Percentiles rank a stretch among this genome's conserved stretches.
phyloP scores from a whole-genome alignment of 345 rosid species.

The Eucalyptus lansdowneana region DNA sequence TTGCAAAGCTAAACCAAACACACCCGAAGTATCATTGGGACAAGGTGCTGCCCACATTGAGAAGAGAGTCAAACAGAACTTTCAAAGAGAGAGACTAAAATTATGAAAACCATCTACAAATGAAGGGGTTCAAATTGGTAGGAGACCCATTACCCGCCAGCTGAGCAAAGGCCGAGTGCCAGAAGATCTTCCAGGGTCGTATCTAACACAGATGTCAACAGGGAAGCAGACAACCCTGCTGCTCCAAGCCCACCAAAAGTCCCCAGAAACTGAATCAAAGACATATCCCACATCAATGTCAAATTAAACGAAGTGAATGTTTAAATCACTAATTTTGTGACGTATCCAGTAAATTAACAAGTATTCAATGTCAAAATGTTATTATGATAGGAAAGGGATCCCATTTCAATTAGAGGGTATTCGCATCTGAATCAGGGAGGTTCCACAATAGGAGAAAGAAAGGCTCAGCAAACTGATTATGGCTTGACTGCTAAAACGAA shows the following conservation, averaged over 20 bases:
- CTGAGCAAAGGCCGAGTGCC: constrained; percentile 88
- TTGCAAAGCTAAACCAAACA: too few relatives aligned
- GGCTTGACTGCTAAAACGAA: background rate
- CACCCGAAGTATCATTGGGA: background rate
- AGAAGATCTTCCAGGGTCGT: constrained; percentile 92
- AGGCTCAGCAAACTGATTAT: background rate
- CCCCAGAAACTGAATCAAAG: constrained; percentile 47
- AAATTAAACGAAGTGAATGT: background rate
- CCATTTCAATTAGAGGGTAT: background rate
- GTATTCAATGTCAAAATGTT: background rate
- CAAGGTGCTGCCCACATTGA: background rate
- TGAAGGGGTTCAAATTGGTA: background rate
- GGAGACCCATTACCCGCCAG: constrained; percentile 66
- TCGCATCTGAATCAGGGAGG: background rate
- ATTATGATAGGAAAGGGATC: background rate
- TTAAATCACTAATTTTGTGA: background rate
- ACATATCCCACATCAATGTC: background rate
- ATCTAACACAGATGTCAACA: constrained; percentile 74
- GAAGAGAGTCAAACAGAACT: background rate
- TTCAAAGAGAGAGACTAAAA: background rate
- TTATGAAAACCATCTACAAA: background rate
- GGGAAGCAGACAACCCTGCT: constrained; percentile 88
- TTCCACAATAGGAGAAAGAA: background rate
- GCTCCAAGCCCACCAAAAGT: constrained; percentile 89
- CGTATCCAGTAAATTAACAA: background rate